Evolutionary conservation across 805 yeast species (phyloP).

Genomic region (Lipomyces spencermartinsiae): DNA sequence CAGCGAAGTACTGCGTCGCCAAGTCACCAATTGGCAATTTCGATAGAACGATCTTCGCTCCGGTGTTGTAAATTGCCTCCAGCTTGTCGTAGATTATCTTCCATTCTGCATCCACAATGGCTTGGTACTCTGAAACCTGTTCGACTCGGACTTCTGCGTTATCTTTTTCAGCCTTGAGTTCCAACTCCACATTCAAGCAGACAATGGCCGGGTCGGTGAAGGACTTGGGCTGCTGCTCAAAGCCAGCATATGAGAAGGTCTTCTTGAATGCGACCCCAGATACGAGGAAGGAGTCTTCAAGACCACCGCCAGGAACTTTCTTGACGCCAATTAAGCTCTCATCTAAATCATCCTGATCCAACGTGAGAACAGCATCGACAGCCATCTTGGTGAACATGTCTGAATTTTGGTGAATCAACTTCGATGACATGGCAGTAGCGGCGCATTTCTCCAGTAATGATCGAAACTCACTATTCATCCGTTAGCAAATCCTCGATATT

Average conservation of each 20-base stretch:
- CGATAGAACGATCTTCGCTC: conserved; percentile 91
- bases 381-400: conserved; percentile 94
- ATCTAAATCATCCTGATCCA: conserved; percentile 85
- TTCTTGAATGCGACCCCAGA: conserved; percentile 97
- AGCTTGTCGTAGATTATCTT: conserved; percentile 85
- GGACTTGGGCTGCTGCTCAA: conserved; percentile 95
- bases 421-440: conserved; percentile 95
- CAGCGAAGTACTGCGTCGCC: conserved; percentile 99
- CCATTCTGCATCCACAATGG: conserved; percentile 99
- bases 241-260: conserved; percentile 97
- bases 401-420: conserved; percentile 85
- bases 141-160: conserved; percentile 98
- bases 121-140: conserved; percentile 92
- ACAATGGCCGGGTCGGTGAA: conserved; percentile 82
- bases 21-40: conserved; percentile 97
- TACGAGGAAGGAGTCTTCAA: conserved; percentile 88
- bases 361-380: conserved; percentile 88
- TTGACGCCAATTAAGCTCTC: conserved; percentile 92
- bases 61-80: conserved; percentile 78
- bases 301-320: conserved; percentile 93
- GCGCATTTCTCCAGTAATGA: conserved; percentile 89
- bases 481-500: neutral
- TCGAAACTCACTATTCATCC: conserved; percentile 58
- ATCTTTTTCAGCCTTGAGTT: conserved; percentile 97
- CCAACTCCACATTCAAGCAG: conserved; percentile 88